Evolutionary conservation across 2,329 filamentous ascomycete genomes (phyloP).

Genomic region (Cercospora nicotianae): DNA sequence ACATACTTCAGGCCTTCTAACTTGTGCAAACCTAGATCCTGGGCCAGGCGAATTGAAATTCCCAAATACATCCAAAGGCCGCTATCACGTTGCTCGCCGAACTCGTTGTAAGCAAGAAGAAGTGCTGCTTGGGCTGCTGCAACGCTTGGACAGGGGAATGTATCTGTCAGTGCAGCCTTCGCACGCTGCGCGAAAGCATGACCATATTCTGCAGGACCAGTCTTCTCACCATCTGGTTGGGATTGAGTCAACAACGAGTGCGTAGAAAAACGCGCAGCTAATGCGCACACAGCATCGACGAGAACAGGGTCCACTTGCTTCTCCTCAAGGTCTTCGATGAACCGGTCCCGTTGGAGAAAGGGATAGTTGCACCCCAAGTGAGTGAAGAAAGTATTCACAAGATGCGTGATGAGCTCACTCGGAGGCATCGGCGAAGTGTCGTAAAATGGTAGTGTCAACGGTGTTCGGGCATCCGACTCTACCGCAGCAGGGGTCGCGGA

Average conservation of each 20-base stretch:
- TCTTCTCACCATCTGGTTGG: conserved; percentile 45
- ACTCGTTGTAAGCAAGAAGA: conserved; percentile 83
- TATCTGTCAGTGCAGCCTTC: conserved; percentile 78
- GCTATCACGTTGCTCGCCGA: conserved; percentile 84
- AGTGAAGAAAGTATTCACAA: conserved; percentile 77
- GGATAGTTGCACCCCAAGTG: conserved; percentile 85
- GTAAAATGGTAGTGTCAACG: conserved; percentile 64
- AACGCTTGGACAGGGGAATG: conserved; percentile 78
- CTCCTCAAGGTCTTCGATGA: conserved; percentile 73
- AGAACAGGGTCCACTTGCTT: conserved; percentile 81
- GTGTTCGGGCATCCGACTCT: conserved; percentile 46
- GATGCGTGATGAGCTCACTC: conserved; percentile 70
- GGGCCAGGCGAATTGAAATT: conserved; percentile 78
- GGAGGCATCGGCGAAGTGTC: conserved; percentile 72
- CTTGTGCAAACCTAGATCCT: conserved; percentile 79
- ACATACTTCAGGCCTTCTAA: conserved; percentile 68
- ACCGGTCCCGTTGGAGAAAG: conserved; percentile 72
- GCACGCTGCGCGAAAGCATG: conserved; percentile 77
- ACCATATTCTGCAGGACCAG: conserved; percentile 65
- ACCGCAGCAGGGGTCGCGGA: conserved; percentile 31
- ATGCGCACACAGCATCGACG: conserved; percentile 80
- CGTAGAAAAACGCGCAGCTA: conserved; percentile 76
- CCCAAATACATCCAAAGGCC: conserved; percentile 93
- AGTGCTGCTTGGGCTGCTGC: conserved; percentile 81
- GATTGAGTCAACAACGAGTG: conserved; percentile 53